Base-by-base conservation (phyloP, 2,329 filamentous ascomycete genomes). In the Annulohypoxylon truncatum region DNA sequence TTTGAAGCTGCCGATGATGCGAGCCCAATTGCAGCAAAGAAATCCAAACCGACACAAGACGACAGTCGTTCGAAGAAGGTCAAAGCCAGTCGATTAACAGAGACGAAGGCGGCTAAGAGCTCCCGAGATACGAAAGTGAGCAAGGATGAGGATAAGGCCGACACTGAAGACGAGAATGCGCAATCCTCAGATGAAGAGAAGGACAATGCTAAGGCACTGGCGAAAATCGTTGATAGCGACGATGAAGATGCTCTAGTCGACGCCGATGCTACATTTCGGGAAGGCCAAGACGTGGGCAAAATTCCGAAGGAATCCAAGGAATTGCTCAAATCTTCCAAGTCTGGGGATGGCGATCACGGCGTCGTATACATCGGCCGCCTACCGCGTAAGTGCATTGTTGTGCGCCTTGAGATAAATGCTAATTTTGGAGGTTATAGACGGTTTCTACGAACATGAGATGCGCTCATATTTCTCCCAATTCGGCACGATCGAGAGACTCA, bases 401-500 rank as follows among this genome's bases (percentile, higher is more conserved):
- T 40, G 8, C 31, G 51, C 15, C n/a, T 33, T n/a, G 2, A 33
- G n/a, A 35, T 44, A 38, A 22, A 22, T 40, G 35, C 66, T 67
- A 56, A 72, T 33, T 10, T n/a, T 40, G 18, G 18, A n/a, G 12
- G 35, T 77, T 28, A 77, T 74, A 64, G 77, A 80, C 70, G 92
- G 96, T 81, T 99, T 99, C 88, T 98, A 95, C 85, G 96, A 99
- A 82, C 88, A 94, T 75, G 92, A 98, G 82, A 96, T 99, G 91
- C 89, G 89, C 73, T 89, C 90, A 70, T 99, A 98, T 84, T 97
- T 98, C 77, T 87, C 89, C 58, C 96, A 99, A 79, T 99, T 99
- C 73, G 96, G 96, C 72, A 84, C 88, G 12, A 93, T 99, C 74
- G 87, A 84, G 55, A 89, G 81, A 60, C 85, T 97, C 61, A 90